phyloP scores from a whole-genome alignment of 2,329 filamentous ascomycete species.

The Cladophialophora yegresii region DNA sequence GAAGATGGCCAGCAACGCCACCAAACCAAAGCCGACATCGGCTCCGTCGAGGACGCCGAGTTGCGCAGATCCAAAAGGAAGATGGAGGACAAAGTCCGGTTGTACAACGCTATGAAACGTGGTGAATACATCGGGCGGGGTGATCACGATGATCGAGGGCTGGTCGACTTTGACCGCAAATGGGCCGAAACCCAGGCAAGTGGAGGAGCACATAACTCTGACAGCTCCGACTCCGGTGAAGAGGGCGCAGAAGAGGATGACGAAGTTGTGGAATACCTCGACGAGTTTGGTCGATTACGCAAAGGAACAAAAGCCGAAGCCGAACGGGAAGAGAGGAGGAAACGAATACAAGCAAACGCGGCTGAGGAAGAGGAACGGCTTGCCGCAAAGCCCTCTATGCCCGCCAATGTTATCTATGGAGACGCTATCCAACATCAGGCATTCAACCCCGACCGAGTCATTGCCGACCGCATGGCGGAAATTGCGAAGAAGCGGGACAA shows the following conservation, averaged over 20 bases:
- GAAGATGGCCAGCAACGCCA: slow-evolving; percentile 64
- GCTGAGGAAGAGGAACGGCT: slow-evolving; percentile 67
- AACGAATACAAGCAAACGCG: slow-evolving; percentile 55
- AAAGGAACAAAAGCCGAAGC: slow-evolving; percentile 70
- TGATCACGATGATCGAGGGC: slow-evolving; percentile 47
- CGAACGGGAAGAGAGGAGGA: slow-evolving; percentile 62
- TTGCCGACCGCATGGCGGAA: slow-evolving; percentile 70
- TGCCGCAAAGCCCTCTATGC: slow-evolving; percentile 61
- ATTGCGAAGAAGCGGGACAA: slow-evolving; percentile 77
- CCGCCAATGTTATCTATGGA: slow-evolving; percentile 75
- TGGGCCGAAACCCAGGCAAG: slow-evolving; percentile 72
- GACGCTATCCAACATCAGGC: slow-evolving; percentile 81
- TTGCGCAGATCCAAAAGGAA: slow-evolving; percentile 70
- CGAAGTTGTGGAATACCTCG: slow-evolving; percentile 80
- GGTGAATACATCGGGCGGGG: slow-evolving; percentile 68
- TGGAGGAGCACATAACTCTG: slow-evolving; percentile 45
- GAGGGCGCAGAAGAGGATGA: slow-evolving; percentile 48
- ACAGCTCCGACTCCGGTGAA: slow-evolving; percentile 41
- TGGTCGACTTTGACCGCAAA: slow-evolving; percentile 94
- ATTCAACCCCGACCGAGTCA: slow-evolving; percentile 71
- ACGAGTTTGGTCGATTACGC: slow-evolving; percentile 87
- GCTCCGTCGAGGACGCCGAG: slow-evolving; percentile 57
- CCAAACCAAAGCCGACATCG: slow-evolving; percentile 61
- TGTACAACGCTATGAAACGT: slow-evolving; percentile 87
- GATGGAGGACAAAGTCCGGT: slow-evolving; percentile 85